Base-by-base conservation (phyloP, 1,284 basidiomycete species). In the Cutaneotrichosporon dermatis region DNA sequence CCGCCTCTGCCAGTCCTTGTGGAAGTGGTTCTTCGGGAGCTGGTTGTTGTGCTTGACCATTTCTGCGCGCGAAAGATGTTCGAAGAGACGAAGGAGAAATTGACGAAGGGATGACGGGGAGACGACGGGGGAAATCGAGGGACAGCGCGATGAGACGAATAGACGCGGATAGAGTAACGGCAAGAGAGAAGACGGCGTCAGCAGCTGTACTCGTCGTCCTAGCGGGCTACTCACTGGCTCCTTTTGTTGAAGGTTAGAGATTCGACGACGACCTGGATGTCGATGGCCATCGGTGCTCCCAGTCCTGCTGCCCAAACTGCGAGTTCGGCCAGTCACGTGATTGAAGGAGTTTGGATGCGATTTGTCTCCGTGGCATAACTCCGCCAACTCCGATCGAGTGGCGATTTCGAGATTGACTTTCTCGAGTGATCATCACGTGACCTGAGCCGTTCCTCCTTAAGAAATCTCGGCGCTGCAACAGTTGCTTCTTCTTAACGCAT, bases 1-100 rank as follows among this genome's bases (percentile, higher is more conserved):
- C 63, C 74, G 73, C 58, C 70, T 68, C 73, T 80, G 79, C 92
- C 92, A 96, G 81, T 96, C 92, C 88, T 99, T 99, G 83, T 87
- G 91, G 87, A 97, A 97, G 80, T 97, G 94, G 83, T 94, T 94
- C 77, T 82, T 84, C 81, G 86, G 92, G 79, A 93, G 89, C 82
- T 90, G 90, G 71, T 75, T 67, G 65, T 67, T 67, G 63, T 67
- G 64, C 62, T 64, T 65, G 57, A 64, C 65, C 65, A 66, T 66
- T 55, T 57, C 52, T 54, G 52, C 34, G 49, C 7, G 48, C 34
- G 37, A 48, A 42, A 57, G 40, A 2, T 39, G 52, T 15, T 7
- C 36, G 13, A 46, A 25, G 42, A 16, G 33, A 15, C 35, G 37
- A 13, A 16, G 9, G 41, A 33, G 51, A 12, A 6, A 10, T 36